Conservation (phyloP, 345 rosid species). For the Eucalyptus pumila region DNA sequence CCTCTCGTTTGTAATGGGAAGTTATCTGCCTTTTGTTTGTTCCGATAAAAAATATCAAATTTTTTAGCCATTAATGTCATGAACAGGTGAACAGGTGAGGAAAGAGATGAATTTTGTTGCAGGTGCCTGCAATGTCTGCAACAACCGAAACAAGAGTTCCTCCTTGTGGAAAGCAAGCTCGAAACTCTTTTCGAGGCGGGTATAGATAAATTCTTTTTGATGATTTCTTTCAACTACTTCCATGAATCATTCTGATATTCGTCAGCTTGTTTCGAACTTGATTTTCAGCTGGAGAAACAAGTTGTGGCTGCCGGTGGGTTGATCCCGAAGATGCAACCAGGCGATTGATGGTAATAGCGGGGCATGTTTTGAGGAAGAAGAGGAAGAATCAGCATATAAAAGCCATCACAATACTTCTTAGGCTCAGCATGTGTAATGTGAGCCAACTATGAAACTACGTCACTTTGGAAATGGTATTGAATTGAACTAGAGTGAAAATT, state of each 20-base stretch:
- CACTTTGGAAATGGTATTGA: neutral
- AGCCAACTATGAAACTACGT: too few species aligned
- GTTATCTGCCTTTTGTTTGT: neutral
- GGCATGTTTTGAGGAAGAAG: neutral
- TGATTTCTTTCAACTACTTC: neutral
- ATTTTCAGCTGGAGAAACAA: conserved; percentile 72
- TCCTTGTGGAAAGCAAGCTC: conserved; percentile 56
- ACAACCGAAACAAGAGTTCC: conserved; percentile 73
- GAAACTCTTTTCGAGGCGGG: conserved; percentile 58
- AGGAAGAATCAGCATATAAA: neutral
- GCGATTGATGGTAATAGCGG: neutral
- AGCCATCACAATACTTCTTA: neutral
- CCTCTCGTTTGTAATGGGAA: neutral
- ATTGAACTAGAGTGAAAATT: neutral
- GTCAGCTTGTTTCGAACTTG: neutral
- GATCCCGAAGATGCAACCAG: conserved; percentile 9
- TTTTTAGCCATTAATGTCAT: neutral
- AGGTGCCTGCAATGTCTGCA: conserved; percentile 78
- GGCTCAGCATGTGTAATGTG: too few species aligned
- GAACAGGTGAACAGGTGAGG: neutral
- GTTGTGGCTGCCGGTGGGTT: conserved; percentile 79
- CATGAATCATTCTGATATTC: neutral
- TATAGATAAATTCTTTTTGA: neutral
- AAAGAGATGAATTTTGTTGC: neutral
- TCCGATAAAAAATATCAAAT: neutral